Evolutionary conservation across 2,329 filamentous ascomycete species (phyloP), one percentile per base, ranked within the genome.

Genomic region (Eurotiales sp.): DNA sequence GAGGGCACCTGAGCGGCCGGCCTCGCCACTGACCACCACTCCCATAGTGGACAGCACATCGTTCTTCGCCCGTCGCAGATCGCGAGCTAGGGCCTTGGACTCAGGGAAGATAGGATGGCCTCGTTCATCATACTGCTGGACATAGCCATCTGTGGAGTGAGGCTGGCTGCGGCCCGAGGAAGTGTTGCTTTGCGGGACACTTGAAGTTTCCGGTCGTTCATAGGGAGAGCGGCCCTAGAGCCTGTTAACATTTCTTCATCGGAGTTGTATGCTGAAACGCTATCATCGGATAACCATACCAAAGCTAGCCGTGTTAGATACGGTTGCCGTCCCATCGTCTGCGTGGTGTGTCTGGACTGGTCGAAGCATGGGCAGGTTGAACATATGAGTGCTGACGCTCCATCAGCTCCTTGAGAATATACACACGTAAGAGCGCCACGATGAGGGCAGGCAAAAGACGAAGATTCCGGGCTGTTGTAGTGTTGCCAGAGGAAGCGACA

Each of bases 11-110:
- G 64, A 52, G 32, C 63, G 68, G 14, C 67, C 63, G 56, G 71
- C 64, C 54, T 72, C 68, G 51, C 69, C 63, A 48, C 70, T 72
- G 53, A 74, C 70, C 34, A 76, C 72, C 34, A 77, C 71, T 3
- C 75, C 74, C 66, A 77, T 74, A 8, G 72, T 75, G 19, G 72
- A 72, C 14, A 77, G 65, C 27, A 77, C 72, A 55, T 77, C 75
- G 64, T 78, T 78, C 55, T 77, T 75, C 1, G 75, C 75, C 59
- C 72, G 69, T 45, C 71, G 64, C 7, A 76, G 66, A 45, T 69
- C 66, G 36, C 68, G 67, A 8, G 66, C 68, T 23, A 70, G 59
- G 11, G 56, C 55, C 53, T 69, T 71, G 6, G 74, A 75, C 27
- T 64, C 65, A 3, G 65, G 63, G 55, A 77, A 77, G 25, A 71